phyloP scores from a whole-genome alignment of 495 filamentous ascomycete genomes.

The Hypoxylon crocopeplum region DNA sequence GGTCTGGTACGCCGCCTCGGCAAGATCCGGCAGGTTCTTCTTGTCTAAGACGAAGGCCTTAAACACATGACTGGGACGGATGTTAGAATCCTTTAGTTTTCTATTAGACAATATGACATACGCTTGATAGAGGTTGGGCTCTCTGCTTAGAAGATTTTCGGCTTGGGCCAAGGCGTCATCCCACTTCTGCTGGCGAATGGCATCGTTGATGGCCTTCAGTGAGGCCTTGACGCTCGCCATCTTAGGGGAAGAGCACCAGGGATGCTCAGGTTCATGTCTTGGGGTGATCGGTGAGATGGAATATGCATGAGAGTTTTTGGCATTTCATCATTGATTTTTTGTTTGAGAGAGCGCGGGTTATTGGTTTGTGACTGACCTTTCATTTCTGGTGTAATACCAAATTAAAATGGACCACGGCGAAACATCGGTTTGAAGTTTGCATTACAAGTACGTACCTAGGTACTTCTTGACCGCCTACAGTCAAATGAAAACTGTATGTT shows the following conservation, averaged over 20 bases:
- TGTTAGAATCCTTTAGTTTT: slow-evolving; percentile 6
- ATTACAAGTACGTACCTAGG: background rate
- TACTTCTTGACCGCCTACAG: background rate
- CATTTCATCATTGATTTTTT: slow-evolving; percentile 33
- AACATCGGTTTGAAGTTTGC: slow-evolving; percentile 21
- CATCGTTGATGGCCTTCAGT: slow-evolving; percentile 82
- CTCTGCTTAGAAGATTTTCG: slow-evolving; percentile 68
- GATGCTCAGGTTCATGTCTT: slow-evolving; percentile 23
- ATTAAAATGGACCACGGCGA: slow-evolving; percentile 2
- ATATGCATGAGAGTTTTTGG: slow-evolving; percentile 4
- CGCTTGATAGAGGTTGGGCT: slow-evolving; percentile 84
- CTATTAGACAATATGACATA: slow-evolving; percentile 39
- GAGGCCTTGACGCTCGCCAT: slow-evolving; percentile 72
- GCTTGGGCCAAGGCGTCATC: slow-evolving; percentile 72
- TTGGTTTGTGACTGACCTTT: too few relatives aligned
- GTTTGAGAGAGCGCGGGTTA: background rate
- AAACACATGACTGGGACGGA: slow-evolving; percentile 70
- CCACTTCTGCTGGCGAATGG: slow-evolving; percentile 82
- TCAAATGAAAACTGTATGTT: too few relatives aligned
- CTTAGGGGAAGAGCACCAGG: slow-evolving; percentile 20
- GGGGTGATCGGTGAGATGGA: slow-evolving; percentile 3
- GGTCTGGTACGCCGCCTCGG: slow-evolving; percentile 75
- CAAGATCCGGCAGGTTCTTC: slow-evolving; percentile 69
- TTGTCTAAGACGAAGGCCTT: slow-evolving; percentile 82
- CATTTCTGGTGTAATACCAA: too few relatives aligned